phyloP scores from a whole-genome alignment of 129 eudicot species.

The Flaveria bidentis region DNA sequence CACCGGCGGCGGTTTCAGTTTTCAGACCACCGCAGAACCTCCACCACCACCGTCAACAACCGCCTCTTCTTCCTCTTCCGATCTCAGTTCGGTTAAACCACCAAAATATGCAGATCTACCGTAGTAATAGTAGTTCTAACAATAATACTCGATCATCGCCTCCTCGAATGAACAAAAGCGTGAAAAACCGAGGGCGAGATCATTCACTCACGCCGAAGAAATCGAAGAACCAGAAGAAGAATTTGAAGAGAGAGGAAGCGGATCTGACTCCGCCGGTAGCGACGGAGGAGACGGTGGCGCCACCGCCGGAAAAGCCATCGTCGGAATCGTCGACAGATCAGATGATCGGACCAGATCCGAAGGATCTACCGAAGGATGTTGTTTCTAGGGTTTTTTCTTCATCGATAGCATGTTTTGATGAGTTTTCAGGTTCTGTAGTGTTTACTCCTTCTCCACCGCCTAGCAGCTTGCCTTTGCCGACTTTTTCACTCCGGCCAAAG shows the following conservation, averaged over 20 bases:
- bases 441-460: slow-evolving; percentile 79
- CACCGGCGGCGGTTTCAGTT: slow-evolving; percentile 22
- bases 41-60: slow-evolving; percentile 38
- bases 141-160: slow-evolving; percentile 29
- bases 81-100: slow-evolving; percentile 26
- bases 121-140: slow-evolving; percentile 24
- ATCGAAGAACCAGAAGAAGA: slow-evolving; percentile 45
- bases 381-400: slow-evolving; percentile 33
- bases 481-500: slow-evolving; percentile 78
- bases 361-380: slow-evolving; percentile 44
- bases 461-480: slow-evolving; percentile 94
- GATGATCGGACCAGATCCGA: slow-evolving; percentile 56
- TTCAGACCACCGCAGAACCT: slow-evolving; percentile 15
- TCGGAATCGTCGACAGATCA: neutral
- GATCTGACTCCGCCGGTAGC: slow-evolving; percentile 19
- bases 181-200: slow-evolving; percentile 40
- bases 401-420: slow-evolving; percentile 23
- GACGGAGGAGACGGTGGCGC: slow-evolving; percentile 27
- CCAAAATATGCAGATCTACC: slow-evolving; percentile 13
- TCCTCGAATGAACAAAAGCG: slow-evolving; percentile 41
- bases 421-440: slow-evolving; percentile 59
- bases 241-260: slow-evolving; percentile 19
- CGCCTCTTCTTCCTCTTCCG: slow-evolving; percentile 78
- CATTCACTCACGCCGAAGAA: slow-evolving; percentile 48
- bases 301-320: neutral